These are phyloP conservation scores for Penicillium cinerascens DNA, from an alignment of 495 filamentous ascomycete species.

Conservation along the genomic window DNA sequence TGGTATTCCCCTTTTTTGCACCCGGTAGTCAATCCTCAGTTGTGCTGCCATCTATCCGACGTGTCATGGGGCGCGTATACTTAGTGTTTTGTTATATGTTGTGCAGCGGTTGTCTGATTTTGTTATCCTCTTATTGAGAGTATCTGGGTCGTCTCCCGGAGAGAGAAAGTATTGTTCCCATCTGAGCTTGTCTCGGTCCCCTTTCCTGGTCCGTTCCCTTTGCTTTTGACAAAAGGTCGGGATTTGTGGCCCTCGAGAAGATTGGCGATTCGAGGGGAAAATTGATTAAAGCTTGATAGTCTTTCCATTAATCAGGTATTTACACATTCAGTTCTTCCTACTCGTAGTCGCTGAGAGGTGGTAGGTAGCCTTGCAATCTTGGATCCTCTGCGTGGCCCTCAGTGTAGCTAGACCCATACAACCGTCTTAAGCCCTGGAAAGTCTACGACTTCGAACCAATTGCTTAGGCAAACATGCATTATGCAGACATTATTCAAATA, in stretches of 20 bases:
- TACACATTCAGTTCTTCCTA: conserved; percentile 6
- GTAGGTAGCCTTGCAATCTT: neutral
- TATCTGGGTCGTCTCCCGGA: conserved; percentile 17
- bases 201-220: neutral
- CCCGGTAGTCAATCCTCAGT: conserved; percentile 1
- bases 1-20: conserved; percentile 9
- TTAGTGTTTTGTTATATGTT: conserved; percentile 26
- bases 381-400: no score
- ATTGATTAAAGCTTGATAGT: conserved; percentile 23
- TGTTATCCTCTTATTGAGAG: conserved; percentile 8
- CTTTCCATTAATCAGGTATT: conserved; percentile 26
- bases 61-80: conserved; percentile 20
- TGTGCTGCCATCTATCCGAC: conserved; percentile 13
- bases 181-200: conserved; percentile 14
- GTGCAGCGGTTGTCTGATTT: conserved; percentile 20
- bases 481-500: neutral
- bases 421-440: no score
- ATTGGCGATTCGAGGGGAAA: conserved; percentile 10
- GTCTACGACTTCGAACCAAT: no score
- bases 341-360: neutral
- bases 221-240: neutral
- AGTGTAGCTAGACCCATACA: no score
- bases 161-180: conserved; percentile 11
- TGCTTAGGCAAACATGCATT: no score
- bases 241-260: neutral